phyloP scores from a whole-genome alignment of 345 rosid genomes.

The Gynandropsis gynandra region DNA sequence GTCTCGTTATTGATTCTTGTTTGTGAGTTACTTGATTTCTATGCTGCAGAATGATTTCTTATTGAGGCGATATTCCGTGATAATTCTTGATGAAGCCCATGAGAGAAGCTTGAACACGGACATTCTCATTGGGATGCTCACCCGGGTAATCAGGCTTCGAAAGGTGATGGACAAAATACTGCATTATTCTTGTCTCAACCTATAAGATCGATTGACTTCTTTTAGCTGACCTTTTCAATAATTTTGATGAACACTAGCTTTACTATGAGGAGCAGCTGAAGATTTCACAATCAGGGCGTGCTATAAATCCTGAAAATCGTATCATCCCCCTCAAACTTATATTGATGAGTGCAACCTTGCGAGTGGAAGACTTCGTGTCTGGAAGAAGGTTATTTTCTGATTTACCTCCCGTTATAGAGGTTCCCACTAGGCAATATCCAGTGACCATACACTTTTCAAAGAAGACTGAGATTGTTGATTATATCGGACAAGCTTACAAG shows the following conservation, averaged over 20 bases:
- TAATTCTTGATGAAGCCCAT: conserved; percentile 90
- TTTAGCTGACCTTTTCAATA: not conserved
- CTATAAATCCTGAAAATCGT: conserved; percentile 39
- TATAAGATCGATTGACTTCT: not conserved
- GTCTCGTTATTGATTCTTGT: not conserved
- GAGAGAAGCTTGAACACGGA: conserved; percentile 95
- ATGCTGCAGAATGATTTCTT: conserved; percentile 66
- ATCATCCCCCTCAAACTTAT: conserved; percentile 68
- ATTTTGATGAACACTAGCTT: conserved; percentile 32
- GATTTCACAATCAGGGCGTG: conserved; percentile 45
- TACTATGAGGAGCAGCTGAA: conserved; percentile 53
- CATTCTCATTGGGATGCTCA: conserved; percentile 89
- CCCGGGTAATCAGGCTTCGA: conserved; percentile 60
- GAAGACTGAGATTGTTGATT: conserved; percentile 79
- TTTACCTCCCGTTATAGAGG: conserved; percentile 64
- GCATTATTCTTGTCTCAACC: not conserved
- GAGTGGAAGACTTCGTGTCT: conserved; percentile 68
- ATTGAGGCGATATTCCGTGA: conserved; percentile 73
- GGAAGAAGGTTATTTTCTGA: conserved; percentile 55
- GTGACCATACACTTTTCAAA: conserved; percentile 74
- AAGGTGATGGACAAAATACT: conserved; percentile 37
- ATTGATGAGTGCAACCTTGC: conserved; percentile 91
- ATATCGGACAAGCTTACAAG: conserved; percentile 79
- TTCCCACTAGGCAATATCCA: conserved; percentile 77
- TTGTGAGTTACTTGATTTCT: not conserved